Evolutionary conservation across 495 filamentous ascomycete species (phyloP).

Genomic region (Bombardia bombarda): DNA sequence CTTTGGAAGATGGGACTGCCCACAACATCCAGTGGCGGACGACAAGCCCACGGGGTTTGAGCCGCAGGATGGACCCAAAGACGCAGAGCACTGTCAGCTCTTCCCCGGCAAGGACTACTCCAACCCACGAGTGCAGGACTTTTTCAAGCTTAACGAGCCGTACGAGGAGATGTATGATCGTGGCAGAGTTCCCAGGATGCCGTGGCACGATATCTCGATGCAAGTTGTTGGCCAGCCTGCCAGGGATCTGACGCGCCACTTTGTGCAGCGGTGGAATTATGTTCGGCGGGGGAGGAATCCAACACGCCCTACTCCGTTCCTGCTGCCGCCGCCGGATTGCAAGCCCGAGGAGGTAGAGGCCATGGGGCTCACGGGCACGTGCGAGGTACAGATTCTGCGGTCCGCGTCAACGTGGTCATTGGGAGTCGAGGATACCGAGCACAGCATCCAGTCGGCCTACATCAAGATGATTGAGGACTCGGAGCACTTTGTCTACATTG

Average conservation of each 20-base stretch:
- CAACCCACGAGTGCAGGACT: slow-evolving; percentile 91
- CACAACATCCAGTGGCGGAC: slow-evolving; percentile 81
- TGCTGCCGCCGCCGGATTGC: slow-evolving; percentile 90
- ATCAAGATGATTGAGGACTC: slow-evolving; percentile 89
- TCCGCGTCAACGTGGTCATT: slow-evolving; percentile 89
- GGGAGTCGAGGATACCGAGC: slow-evolving; percentile 77
- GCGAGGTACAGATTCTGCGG: slow-evolving; percentile 91
- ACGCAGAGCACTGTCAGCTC: slow-evolving; percentile 89
- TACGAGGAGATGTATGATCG: slow-evolving; percentile 99
- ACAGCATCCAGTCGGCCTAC: slow-evolving; percentile 95
- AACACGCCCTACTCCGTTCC: slow-evolving; percentile 84
- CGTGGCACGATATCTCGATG: slow-evolving; percentile 99
- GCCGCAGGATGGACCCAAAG: slow-evolving; percentile 57
- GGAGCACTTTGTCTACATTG: slow-evolving; percentile 97
- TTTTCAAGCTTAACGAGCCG: slow-evolving; percentile 86
- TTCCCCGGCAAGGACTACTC: slow-evolving; percentile 99
- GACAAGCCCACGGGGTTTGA: slow-evolving; percentile 96
- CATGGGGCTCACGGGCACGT: slow-evolving; percentile 83
- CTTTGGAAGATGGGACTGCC: slow-evolving; percentile 96
- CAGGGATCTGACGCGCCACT: slow-evolving; percentile 88
- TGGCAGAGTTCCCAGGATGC: slow-evolving; percentile 82
- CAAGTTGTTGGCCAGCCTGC: slow-evolving; percentile 96
- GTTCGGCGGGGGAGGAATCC: slow-evolving; percentile 90
- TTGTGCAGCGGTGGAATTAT: slow-evolving; percentile 99
- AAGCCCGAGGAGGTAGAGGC: slow-evolving; percentile 75